phyloP scores from a whole-genome alignment of 371 early-diverging fungal genomes.

The Circinella umbellata region DNA sequence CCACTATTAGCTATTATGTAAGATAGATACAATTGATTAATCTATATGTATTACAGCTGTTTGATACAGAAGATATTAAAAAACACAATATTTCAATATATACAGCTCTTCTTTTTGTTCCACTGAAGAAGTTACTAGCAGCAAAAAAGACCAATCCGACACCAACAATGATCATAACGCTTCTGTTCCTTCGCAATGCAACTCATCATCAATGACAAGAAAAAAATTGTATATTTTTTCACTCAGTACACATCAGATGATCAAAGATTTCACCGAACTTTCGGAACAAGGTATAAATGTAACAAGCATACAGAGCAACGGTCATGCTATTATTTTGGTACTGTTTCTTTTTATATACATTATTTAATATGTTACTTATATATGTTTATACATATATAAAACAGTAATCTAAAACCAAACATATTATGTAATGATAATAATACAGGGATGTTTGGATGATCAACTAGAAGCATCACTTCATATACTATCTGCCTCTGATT shows the following conservation, averaged over 20 bases:
- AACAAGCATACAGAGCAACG: constrained; percentile 6
- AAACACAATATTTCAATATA: no score
- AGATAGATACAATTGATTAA: background rate
- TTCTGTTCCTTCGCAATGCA: background rate
- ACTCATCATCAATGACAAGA: background rate
- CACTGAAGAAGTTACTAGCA: no score
- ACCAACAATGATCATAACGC: background rate
- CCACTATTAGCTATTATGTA: constrained; percentile 62
- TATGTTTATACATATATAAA: no score
- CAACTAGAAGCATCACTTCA: background rate
- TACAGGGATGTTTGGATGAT: background rate
- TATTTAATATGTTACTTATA: no score
- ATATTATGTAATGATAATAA: background rate
- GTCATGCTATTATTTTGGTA: constrained; percentile 5
- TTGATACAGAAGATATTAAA: no score
- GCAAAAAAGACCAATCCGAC: no score
- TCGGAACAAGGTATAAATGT: background rate
- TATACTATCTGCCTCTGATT: background rate
- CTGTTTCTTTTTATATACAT: no score
- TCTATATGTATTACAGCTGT: no score
- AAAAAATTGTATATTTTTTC: constrained; percentile 44
- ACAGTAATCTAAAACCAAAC: no score
- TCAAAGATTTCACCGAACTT: constrained; percentile 8
- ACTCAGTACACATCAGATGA: constrained; percentile 43
- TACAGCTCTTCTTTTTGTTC: no score